Base-by-base conservation (phyloP, 176 grass and related monocot genomes). In the Neostapfia colusana region DNA sequence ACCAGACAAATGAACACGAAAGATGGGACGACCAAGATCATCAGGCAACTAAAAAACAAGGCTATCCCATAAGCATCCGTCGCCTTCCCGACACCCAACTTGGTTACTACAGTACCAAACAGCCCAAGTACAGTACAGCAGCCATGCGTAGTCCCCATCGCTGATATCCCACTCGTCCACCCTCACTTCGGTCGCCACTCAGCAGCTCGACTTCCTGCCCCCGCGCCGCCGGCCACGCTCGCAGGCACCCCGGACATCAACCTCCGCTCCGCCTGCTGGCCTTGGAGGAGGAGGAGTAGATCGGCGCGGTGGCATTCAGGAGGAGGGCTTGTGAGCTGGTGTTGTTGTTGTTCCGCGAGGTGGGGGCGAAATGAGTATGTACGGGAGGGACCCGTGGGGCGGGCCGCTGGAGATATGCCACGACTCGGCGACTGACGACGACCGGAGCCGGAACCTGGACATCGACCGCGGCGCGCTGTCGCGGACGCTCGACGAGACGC, bases 371-470 rank as follows among this genome's bases (percentile, higher is more conserved):
- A 97, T 97, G 93, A 97, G 93, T 79, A 93, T 89, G 90, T 97
- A 93, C 90, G 90, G 88, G 63, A 79, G 93, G 69, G 93, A 97
- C 80, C 93, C 93, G 15, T 97, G 90, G 93, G 93, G 93, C 39
- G 93, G 93, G 39, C 81, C 93, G 50, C 77, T 97, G 85, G 90
- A 97, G 90, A 82, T 97, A 53, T 90, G 80, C 75, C 77, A 77
- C 20, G 93, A 93, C 88, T 97, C 93, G 41, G 88, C 88, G 65
- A 97, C 93, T 73, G 93, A 97, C 81, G 93, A 97, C 79, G 93
- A 97, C 81, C 88, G 93, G 40, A 97, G 93, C 93, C 80, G 93
- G 86, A 91, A 91, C 68, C 71, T 97, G n/a, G 93, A 97, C 56
- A 61, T 91, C 53, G 93, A 97, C 86, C 58, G 90, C 39, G 93